These are phyloP conservation scores for Globisporangium cylindrosporum DNA, from an alignment of 352 stramenopile species.

Conservation along the genomic window DNA sequence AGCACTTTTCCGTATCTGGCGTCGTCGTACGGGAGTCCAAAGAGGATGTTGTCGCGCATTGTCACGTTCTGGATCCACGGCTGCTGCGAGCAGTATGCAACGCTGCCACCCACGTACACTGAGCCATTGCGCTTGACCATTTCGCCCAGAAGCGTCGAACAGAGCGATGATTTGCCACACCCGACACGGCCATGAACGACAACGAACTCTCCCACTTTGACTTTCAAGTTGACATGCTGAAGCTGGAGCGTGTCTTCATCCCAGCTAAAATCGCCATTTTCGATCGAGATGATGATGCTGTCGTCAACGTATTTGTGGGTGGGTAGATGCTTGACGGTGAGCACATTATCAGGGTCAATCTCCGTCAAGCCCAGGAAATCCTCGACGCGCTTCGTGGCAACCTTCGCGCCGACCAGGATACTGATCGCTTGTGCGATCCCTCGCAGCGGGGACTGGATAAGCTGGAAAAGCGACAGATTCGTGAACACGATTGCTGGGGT, in stretches of 20 bases:
- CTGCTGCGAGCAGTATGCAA: constrained; percentile 88
- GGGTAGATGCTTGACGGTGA: not conserved
- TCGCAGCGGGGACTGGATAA: not conserved
- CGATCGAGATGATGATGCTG: not conserved
- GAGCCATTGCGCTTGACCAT: constrained; percentile 46
- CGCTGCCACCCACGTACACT: constrained; percentile 23
- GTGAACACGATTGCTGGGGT: not conserved
- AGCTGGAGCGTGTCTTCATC: constrained; percentile 21
- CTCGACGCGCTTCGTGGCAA: not conserved
- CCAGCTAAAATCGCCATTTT: not conserved
- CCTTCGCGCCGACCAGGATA: not conserved
- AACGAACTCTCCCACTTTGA: constrained; percentile 72
- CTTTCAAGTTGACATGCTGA: constrained; percentile 56
- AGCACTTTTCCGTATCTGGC: constrained; percentile 42
- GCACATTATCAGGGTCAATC: not conserved
- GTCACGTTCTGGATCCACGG: constrained; percentile 88
- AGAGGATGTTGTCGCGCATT: constrained; percentile 87
- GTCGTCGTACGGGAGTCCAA: constrained; percentile 58
- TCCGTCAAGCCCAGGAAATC: not conserved
- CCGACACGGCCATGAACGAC: constrained; percentile 89
- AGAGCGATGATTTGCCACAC: constrained; percentile 89
- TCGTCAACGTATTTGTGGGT: not conserved
- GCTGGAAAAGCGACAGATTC: not conserved
- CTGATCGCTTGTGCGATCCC: not conserved
- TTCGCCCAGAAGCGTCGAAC: constrained; percentile 91